These are phyloP conservation scores for Colletotrichum agaves DNA, from an alignment of 2,329 filamentous ascomycete genomes.

Conservation along the genomic window DNA sequence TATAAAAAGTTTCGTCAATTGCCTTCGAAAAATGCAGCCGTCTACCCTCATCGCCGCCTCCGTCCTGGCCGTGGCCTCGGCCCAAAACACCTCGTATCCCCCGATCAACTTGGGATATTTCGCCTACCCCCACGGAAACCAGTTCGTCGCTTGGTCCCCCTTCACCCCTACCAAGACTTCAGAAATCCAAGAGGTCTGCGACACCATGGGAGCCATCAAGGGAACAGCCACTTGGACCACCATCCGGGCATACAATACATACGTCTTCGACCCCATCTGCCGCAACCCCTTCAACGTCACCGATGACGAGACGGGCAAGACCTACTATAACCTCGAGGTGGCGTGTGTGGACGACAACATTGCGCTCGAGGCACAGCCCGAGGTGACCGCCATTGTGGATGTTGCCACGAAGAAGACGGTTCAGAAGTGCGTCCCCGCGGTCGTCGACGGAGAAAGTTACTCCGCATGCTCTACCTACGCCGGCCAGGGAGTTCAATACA, in stretches of 20 bases:
- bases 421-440: conserved; percentile 48
- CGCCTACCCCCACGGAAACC: conserved; percentile 3
- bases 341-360: conserved; percentile 30
- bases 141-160: conserved; percentile 26
- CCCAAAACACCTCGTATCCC: conserved; percentile 11
- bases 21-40: conserved; percentile 9
- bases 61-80: conserved; percentile 7
- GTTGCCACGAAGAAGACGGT: conserved; percentile 14
- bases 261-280: conserved; percentile 19
- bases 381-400: conserved; percentile 24
- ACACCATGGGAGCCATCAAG: background rate
- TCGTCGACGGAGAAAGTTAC: conserved; percentile 91
- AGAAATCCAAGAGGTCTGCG: conserved; percentile 15
- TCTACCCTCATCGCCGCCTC: conserved; percentile 1
- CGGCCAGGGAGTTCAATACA: background rate
- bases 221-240: conserved; percentile 20
- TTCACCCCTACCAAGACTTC: conserved; percentile 24
- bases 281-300: conserved; percentile 34
- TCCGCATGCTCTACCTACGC: conserved; percentile 55
- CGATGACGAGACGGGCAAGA: conserved; percentile 1
- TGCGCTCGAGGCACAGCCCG: background rate
- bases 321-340: conserved; percentile 24
- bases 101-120: conserved; percentile 26
- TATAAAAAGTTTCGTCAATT: background rate
- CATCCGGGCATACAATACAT: conserved; percentile 14